Base-by-base conservation (phyloP, 1,284 basidiomycete genomes). In the Trametes versicolor region DNA sequence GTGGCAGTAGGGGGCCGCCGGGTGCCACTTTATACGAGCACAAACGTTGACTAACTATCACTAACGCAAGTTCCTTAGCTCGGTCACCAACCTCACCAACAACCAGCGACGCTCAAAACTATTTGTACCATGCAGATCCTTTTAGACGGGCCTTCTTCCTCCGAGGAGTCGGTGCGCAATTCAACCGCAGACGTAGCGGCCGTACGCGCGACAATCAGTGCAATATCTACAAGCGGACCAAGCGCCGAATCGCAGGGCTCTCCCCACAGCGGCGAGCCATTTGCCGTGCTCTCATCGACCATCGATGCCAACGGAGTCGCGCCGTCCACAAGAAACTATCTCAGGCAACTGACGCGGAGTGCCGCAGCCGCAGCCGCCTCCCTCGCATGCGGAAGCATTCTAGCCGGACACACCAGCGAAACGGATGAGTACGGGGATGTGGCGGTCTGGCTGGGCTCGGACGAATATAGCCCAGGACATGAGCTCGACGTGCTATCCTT, bases 351-450 rank as follows among this genome's bases (percentile, higher is more conserved):
- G 56, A 80, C 78, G 12, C 66, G 69, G 10, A 70, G 73, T 34
- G 83, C 85, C 8, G 78, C 67, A 1, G 75, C 78, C 5, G 82
- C 86, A 0, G 74, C 72, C 41, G 74, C 72, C 41, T 76, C 79
- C 19, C 73, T 78, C 21, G 73, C 77, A 12, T 84, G 80, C 71
- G 82, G 83, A 15, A 87, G 85, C 71, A 75, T 88, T 51, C 79
- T 88, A 19, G 83, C 82, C 0, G 87, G 87, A 1, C 78, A 79
- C 50, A 75, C 79, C 15, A 86, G 81, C 69, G 87, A 89, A 66
- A 81, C 80, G 64, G 86, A 87, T 66, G 86, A 88, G 58, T 84
- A 79, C 52, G 81, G 81, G 2, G 86, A 88, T 64, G 72, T 86
- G 27, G 84, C 79, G 2, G 56, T 87, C 37, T 86, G 82, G 82